Evolutionary conservation across 2,329 filamentous ascomycete genomes (phyloP), one percentile per base, ranked within the genome.

Genomic region (Huntiella omanensis): DNA sequence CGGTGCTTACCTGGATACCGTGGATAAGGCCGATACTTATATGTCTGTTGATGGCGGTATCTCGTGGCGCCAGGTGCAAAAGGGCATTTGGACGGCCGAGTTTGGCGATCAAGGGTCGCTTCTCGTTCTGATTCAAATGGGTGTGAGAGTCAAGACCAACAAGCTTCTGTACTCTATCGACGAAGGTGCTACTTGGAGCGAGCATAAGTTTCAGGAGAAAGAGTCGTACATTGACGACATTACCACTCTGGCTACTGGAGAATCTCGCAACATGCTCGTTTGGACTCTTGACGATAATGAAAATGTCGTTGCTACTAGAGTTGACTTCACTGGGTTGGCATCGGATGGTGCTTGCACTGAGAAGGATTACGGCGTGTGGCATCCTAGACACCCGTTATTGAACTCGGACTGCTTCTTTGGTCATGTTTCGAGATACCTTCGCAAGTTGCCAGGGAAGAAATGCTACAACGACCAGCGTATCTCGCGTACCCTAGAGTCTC

Each of bases 51-150:
- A 98, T 59, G 91, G 81, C n/a, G 92, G 92, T 47, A 71, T 96
- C 44, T 83, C 67, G 35, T 98, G 91, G 91, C 77, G 71, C 52
- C 75, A 78, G 49, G 77, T 88, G 51, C 88, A 83, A 63, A 87
- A 92, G 62, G 92, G 91, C 4, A 73, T 71, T 33, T 94, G 86
- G 68, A 80, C 82, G 56, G 98, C 86, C 85, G 84, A 93, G 56
- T 94, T 85, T 58, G 92, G 91, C 49, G 92, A 98, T 55, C 85
- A 94, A 59, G 91, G 91, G 22, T 91, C 85, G 4, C 80, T 96
- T 55, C 76, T 96, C 51, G 84, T 93, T 37, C 79, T 98, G 42
- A 86, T 88, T 16, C 76, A 85, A 48, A 69, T 71, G 11, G 71
- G 70, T 45, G 68, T 74, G 44, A 85, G 81, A 4, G 64, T 87